A percentile compares a stretch with the other conserved stretches of the same genome.
phyloP scores from a whole-genome alignment of 2,329 filamentous ascomycete species.

The Pestalotiopsis fici region DNA sequence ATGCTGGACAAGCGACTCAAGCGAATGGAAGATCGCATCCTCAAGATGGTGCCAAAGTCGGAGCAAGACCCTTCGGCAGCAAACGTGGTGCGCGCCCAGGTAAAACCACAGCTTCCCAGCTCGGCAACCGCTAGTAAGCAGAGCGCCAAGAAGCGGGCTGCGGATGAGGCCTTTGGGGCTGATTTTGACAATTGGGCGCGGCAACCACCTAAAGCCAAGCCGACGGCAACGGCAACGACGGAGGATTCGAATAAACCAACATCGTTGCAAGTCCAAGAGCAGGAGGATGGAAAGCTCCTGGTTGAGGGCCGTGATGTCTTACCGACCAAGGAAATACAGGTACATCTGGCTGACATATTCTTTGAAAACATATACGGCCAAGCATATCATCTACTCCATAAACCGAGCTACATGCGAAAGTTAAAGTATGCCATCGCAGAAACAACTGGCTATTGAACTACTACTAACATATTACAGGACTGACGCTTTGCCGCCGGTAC shows the following conservation, averaged over 20 bases:
- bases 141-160: constrained; percentile 75
- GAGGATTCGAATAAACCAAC: constrained; percentile 51
- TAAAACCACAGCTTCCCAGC: constrained; percentile 75
- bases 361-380: constrained; percentile 97
- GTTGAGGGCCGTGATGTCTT: constrained; percentile 81
- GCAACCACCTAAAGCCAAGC: constrained; percentile 50
- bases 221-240: constrained; percentile 15
- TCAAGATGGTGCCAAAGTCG: constrained; percentile 89
- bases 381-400: constrained; percentile 91
- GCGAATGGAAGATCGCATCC: constrained; percentile 96
- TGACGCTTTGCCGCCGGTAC: constrained; percentile 81
- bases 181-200: constrained; percentile 83
- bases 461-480: constrained; percentile 49
- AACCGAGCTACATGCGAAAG: constrained; percentile 94
- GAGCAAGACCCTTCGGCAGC: constrained; percentile 68
- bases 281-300: constrained; percentile 75
- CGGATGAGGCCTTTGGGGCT: constrained; percentile 83
- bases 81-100: constrained; percentile 74
- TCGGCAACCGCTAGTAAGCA: constrained; percentile 52
- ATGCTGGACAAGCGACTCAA: constrained; percentile 97
- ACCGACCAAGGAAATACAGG: constrained; percentile 84
- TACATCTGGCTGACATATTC: constrained; percentile 91
- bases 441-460: background rate
- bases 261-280: constrained; percentile 60
- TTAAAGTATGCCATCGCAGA: constrained; percentile 55